Evolutionary conservation across 768 basidiomycete genomes (phyloP).

Genomic region (Tricholoma saponaceum): DNA sequence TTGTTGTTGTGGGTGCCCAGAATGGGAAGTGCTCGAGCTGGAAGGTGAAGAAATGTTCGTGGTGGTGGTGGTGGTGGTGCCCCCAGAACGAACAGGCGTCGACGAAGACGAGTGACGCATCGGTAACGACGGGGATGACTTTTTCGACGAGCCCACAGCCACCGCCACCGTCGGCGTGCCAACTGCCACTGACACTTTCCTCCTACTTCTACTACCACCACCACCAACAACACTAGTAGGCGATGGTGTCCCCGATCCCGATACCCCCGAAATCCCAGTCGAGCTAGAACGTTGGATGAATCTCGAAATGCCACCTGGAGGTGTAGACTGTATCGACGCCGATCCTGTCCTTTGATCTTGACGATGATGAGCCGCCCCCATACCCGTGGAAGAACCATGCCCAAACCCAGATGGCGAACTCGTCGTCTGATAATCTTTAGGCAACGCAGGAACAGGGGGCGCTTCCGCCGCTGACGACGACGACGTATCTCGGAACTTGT

Average conservation of each 20-base stretch:
- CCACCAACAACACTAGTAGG: too few relatives aligned
- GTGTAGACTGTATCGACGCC: constrained; percentile 5
- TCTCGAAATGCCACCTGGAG: background rate
- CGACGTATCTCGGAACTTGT: constrained; percentile 29
- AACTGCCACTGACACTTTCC: background rate
- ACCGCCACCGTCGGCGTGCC: too few relatives aligned
- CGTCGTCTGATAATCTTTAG: constrained; percentile 31
- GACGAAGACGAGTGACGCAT: background rate
- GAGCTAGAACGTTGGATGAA: background rate
- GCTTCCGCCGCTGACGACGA: too few relatives aligned
- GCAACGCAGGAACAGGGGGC: constrained; percentile 58
- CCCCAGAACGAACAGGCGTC: background rate
- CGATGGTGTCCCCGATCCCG: too few relatives aligned
- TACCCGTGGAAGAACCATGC: background rate
- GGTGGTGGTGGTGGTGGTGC: too few relatives aligned
- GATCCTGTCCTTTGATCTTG: background rate
- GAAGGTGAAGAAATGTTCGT: constrained; percentile 1
- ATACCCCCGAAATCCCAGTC: background rate
- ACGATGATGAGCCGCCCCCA: background rate
- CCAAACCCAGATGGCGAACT: background rate
- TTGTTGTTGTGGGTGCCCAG: constrained; percentile 4
- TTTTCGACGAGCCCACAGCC: too few relatives aligned
- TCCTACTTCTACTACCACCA: too few relatives aligned
- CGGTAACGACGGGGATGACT: background rate
- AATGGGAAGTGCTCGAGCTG: background rate